These are phyloP conservation scores for Moricandia arvensis DNA, from an alignment of 345 rosid species.

Conservation along the genomic window DNA sequence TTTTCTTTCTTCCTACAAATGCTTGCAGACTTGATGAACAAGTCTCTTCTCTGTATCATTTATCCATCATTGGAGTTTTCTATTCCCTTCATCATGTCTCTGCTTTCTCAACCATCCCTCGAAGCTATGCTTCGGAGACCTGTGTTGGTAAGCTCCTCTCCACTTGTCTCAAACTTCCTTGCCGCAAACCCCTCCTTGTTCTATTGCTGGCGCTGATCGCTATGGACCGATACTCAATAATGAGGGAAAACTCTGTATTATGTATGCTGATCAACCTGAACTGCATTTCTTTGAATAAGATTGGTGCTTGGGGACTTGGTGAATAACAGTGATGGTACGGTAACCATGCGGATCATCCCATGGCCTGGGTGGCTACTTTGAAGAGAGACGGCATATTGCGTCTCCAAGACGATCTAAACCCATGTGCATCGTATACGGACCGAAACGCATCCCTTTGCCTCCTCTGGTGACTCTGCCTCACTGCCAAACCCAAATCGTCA, in stretches of 20 bases:
- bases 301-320: too few species aligned
- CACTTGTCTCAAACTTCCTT: not conserved
- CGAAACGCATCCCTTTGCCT: not conserved
- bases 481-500: not conserved
- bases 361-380: not conserved
- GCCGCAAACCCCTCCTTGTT: not conserved
- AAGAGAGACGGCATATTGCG: not conserved
- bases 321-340: not conserved
- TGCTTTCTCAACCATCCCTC: not conserved
- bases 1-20: too few species aligned
- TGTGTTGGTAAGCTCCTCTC: not conserved
- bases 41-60: too few species aligned
- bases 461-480: not conserved
- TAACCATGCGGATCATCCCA: not conserved
- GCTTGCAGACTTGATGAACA: too few species aligned
- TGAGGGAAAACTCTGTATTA: too few species aligned
- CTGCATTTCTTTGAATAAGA: too few species aligned
- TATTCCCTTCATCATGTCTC: not conserved
- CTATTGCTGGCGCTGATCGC: too few species aligned
- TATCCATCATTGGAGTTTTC: not conserved
- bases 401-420: not conserved
- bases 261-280: too few species aligned
- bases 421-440: not conserved
- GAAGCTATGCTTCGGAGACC: not conserved
- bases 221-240: too few species aligned